Conservation (phyloP, 1,284 basidiomycete genomes). For the Pterula multifida region DNA sequence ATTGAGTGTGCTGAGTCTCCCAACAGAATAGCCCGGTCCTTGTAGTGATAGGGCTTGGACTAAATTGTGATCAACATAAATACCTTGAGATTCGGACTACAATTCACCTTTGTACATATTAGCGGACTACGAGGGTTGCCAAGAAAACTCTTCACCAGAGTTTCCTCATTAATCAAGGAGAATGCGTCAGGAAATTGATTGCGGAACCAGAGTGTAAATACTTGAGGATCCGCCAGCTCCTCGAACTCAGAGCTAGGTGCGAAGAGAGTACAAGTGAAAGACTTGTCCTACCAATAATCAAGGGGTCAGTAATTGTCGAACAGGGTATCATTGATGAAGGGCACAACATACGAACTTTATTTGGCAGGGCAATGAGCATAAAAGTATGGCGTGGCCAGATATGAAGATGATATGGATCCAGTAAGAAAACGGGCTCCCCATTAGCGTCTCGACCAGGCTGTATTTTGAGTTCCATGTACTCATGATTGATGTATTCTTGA, state of each 20-base stretch:
- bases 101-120: slow-evolving; percentile 79
- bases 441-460: slow-evolving; percentile 59
- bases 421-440: slow-evolving; percentile 59
- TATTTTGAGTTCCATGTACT: slow-evolving; percentile 95
- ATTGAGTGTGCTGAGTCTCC: slow-evolving; percentile 96
- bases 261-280: slow-evolving; percentile 89
- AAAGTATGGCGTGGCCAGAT: slow-evolving; percentile 98
- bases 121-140: slow-evolving; percentile 81
- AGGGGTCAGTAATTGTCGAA: slow-evolving; percentile 15
- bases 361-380: slow-evolving; percentile 97
- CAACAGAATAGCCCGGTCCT: slow-evolving; percentile 77
- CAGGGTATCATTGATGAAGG: slow-evolving; percentile 12
- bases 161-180: slow-evolving; percentile 70
- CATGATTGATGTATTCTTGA: slow-evolving; percentile 90
- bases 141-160: slow-evolving; percentile 65
- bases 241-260: slow-evolving; percentile 76
- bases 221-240: slow-evolving; percentile 45
- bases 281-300: slow-evolving; percentile 48
- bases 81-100: slow-evolving; percentile 14
- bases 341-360: slow-evolving; percentile 52
- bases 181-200: slow-evolving; percentile 83
- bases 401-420: slow-evolving; percentile 94
- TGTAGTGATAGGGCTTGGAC: slow-evolving; percentile 84
- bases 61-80: slow-evolving; percentile 10
- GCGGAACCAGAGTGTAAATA: slow-evolving; percentile 70